Base-by-base conservation (phyloP, 768 basidiomycete genomes). In the Rubroboletus pulcherrimus region DNA sequence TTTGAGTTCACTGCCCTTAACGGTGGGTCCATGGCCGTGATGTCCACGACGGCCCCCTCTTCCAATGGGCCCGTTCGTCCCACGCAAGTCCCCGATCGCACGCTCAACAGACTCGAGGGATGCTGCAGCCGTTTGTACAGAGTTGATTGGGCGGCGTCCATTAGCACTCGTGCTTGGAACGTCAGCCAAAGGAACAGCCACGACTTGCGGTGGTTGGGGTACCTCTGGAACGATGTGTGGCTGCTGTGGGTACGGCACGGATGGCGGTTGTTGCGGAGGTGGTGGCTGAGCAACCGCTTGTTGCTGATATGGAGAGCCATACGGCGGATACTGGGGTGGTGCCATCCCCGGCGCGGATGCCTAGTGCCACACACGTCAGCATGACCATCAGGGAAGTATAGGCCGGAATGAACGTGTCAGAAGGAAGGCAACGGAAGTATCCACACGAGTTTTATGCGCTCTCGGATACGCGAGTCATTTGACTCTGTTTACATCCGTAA, bases 71-170 rank as follows among this genome's bases (percentile, higher is more conserved):
- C 67, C 68, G 11, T 69, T 68, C 10, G 73, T 64, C 7, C 74
- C 73, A 40, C 80, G 78, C 62, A 82, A 63, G 55, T 82, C 81
- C 24, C 76, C 78, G 6, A 82, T 65, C 7, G 81, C 81, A 42
- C 80, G 78, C 49, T 85, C 85, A 53, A 91, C 80, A 39, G 81
- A 87, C 71, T 90, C 86, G 40, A 90, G 74, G 4, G 89, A 90
- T 0, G 86, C 86, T 0, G 86, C 82, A 3, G 88, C 88, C 4
- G 82, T 85, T 63, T 82, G 82, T n/a, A 89, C 78, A 19, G 85
- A 75, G 63, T 81, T 83, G 52, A 59, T 67, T 53, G 71, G 56
- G 40, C 77, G 71, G 37, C 70, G 68, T 33, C 64, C 61, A 43
- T 67, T 65, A 56, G 59, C 54, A 31, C 59, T 66, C 43, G 67